Evolutionary conservation across 768 basidiomycete genomes (phyloP), one percentile per base, ranked within the genome.

Genomic region (Butyriboletus loyo): DNA sequence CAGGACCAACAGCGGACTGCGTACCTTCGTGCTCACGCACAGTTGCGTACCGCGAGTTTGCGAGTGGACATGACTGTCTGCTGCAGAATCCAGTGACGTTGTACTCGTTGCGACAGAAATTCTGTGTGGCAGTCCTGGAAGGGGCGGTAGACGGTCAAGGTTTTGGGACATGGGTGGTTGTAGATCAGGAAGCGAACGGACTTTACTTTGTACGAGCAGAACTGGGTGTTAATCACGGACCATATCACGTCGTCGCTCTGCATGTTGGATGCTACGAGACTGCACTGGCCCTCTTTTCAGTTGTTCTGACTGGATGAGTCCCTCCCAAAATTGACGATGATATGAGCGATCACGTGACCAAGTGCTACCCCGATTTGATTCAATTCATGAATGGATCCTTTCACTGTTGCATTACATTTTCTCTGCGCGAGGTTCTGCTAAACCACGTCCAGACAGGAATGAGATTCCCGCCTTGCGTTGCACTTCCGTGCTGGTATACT

Each of bases 171-270:
- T 37, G 19, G 5, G 35, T n/a, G 22, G 3, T 4, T 43, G n/a
- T 43, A 19, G 27, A 35, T 15, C 24, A 10, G 34, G 14, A 44
- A 50, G 41, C 10, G 28, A 22, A 77, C 91, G 68, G 62, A 95
- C 96, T 96, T 98, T 79, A 99, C 95, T 89, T 98, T 98, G 73
- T 96, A 99, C 0, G 96, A 97, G 77, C 97, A 99, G 71, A 98
- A 98, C 63, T 93, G 92, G 51, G 83, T 80, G 72, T 92, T 92
- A 67, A 95, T 93, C 28, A 94, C 90, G 19, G 86, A 90, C 96
- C 96, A 99, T 58, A 99, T 98, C 58, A 98, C 89, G 73, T 98
- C 96, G 89, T 99, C 96, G 73, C 86, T 88, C 70, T 92, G 89
- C 88, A 92, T 92, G 52, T 45, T 65, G 44, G 28, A 35, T 11